Percentiles rank a stretch among this genome's conserved stretches.
Evolutionary conservation across 495 filamentous ascomycete species (phyloP).

Genomic region (Articulospora tetracladia): DNA sequence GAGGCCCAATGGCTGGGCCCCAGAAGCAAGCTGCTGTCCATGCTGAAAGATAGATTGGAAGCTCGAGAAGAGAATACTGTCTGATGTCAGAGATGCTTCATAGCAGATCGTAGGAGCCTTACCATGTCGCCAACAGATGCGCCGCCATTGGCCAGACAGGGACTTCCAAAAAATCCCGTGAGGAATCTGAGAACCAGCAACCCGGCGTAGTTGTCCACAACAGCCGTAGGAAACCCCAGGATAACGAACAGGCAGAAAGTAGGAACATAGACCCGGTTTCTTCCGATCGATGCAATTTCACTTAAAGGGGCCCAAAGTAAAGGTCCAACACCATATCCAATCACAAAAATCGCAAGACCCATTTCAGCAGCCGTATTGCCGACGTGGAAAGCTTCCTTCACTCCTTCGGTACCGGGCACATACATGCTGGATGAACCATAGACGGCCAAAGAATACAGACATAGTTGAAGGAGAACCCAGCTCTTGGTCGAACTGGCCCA

Average conservation of each 20-base stretch:
- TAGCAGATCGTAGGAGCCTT: conserved; percentile 60
- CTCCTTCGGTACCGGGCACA: conserved; percentile 35
- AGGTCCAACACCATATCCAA: conserved; percentile 41
- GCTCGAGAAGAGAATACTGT: conserved; percentile 7
- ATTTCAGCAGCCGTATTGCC: conserved; percentile 47
- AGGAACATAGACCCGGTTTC: conserved; percentile 62
- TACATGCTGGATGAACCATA: conserved; percentile 44
- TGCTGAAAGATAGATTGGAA: conserved; percentile 45
- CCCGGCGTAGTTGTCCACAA: conserved; percentile 64
- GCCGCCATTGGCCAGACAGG: conserved; percentile 69
- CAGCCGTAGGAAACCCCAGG: conserved; percentile 67
- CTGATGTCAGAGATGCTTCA: background rate
- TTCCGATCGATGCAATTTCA: conserved; percentile 60
- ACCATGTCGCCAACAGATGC: conserved; percentile 76
- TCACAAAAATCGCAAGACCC: conserved; percentile 35
- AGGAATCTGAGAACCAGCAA: conserved; percentile 71
- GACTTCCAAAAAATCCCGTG: conserved; percentile 64
- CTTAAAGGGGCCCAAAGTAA: conserved; percentile 32
- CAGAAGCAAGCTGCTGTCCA: conserved; percentile 41
- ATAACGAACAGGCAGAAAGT: conserved; percentile 68
- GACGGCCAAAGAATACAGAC: conserved; percentile 38
- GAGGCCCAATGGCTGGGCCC: conserved; percentile 41
- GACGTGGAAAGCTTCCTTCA: conserved; percentile 45
- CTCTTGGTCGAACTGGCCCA: conserved; percentile 36
- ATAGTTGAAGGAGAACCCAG: conserved; percentile 43